These are phyloP conservation scores for Nemophila menziesii DNA, from an alignment of 257 asterid genomes.

Conservation along the genomic window DNA sequence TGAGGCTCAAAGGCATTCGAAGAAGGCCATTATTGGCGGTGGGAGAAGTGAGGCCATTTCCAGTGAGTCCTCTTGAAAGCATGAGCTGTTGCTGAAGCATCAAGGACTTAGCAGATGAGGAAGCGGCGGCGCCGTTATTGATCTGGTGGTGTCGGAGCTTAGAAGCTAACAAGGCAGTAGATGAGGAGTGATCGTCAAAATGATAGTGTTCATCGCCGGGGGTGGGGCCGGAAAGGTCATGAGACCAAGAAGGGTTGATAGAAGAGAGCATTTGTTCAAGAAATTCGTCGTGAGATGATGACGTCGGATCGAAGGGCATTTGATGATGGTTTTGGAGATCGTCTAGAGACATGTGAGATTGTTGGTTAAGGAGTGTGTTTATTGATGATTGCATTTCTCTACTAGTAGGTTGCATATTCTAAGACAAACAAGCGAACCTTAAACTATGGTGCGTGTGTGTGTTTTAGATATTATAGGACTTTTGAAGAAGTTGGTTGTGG, in stretches of 20 bases:
- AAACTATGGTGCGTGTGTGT: neutral
- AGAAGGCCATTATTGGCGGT: slow-evolving; percentile 20
- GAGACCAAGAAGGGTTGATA: slow-evolving; percentile 27
- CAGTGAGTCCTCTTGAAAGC: slow-evolving; percentile 43
- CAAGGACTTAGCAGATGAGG: slow-evolving; percentile 38
- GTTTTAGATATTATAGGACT: neutral
- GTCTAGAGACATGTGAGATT: slow-evolving; percentile 26
- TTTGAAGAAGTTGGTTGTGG: neutral
- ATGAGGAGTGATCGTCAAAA: slow-evolving; percentile 33
- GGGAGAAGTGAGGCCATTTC: slow-evolving; percentile 33
- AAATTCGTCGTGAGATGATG: slow-evolving; percentile 58
- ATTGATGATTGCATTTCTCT: slow-evolving; percentile 45
- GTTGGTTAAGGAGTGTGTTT: slow-evolving; percentile 43
- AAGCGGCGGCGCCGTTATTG: slow-evolving; percentile 27
- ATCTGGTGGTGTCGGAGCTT: slow-evolving; percentile 65
- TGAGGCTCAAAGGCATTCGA: slow-evolving; percentile 26
- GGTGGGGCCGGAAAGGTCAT: slow-evolving; percentile 17
- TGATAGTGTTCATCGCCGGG: slow-evolving; percentile 23
- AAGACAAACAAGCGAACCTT: neutral
- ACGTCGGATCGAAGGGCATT: slow-evolving; percentile 44
- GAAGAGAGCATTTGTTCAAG: slow-evolving; percentile 73
- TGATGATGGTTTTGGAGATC: slow-evolving; percentile 27
- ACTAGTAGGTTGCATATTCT: slow-evolving; percentile 18
- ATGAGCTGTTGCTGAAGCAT: slow-evolving; percentile 65
- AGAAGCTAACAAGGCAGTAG: slow-evolving; percentile 36